These are phyloP conservation scores for Pelargonium nanum DNA, from an alignment of 345 rosid species.

Conservation along the genomic window DNA sequence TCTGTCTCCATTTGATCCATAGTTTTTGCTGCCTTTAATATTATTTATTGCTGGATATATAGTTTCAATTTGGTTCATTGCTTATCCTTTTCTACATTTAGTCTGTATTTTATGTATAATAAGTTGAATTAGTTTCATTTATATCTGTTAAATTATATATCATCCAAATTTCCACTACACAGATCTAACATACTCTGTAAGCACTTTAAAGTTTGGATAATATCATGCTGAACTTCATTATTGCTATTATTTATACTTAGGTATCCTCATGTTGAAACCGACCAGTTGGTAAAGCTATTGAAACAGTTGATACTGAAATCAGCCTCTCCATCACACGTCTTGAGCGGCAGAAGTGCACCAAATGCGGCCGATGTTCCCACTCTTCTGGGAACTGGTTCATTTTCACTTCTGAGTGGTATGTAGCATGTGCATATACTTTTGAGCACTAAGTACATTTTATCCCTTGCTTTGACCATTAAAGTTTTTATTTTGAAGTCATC, in stretches of 20 bases:
- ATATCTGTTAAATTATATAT: background rate
- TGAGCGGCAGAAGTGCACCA: constrained; percentile 39
- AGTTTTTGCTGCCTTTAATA: background rate
- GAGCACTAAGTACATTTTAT: background rate
- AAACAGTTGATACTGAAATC: constrained; percentile 62
- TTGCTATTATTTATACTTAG: constrained; percentile 31
- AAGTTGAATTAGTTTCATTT: background rate
- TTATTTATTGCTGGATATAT: background rate
- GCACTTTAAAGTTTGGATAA: background rate
- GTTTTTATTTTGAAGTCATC: background rate
- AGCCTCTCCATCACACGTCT: constrained; percentile 39
- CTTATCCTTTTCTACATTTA: background rate
- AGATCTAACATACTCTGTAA: background rate
- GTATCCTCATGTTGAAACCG: constrained; percentile 74
- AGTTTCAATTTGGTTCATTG: background rate
- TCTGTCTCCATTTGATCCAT: background rate
- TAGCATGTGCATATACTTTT: constrained; percentile 15
- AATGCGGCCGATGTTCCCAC: constrained; percentile 89
- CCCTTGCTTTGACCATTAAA: background rate
- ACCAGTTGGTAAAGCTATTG: constrained; percentile 92
- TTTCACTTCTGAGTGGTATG: constrained; percentile 84
- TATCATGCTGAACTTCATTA: constrained; percentile 1
- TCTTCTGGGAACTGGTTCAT: constrained; percentile 71
- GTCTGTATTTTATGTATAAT: too few species aligned
- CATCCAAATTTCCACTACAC: background rate